Evolutionary conservation across 1,284 basidiomycete genomes (phyloP), one percentile per base, ranked within the genome.

Genomic region (Exsudoporus floridanus): DNA sequence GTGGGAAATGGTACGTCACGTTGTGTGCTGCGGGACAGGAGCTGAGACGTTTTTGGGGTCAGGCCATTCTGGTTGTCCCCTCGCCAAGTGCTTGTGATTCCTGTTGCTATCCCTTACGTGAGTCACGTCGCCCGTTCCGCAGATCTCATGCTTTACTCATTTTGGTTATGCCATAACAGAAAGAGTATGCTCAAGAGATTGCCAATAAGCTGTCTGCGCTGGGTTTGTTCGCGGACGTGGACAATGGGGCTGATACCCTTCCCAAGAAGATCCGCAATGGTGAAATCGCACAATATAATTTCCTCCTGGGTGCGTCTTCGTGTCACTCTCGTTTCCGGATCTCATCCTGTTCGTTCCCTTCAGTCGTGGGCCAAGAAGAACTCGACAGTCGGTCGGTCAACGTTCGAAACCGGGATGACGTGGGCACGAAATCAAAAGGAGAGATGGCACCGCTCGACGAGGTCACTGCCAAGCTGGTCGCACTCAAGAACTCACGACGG

Each of bases 51-150:
- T 25, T 37, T 43, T 23, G 19, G 36, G 31, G 39, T 49, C 50
- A 80, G 89, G 92, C 97, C 97, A 5, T 98, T 99, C 82, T 99
- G 97, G 97, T 69, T 99, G 45, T 94, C 90, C 0, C 97, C 97
- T 13, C 83, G 97, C 42, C 97, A 99, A 74, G 86, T 98, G 25
- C 75, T 97, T 27, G 90, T 99, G 52, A 90, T 99, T 45, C 97
- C 97, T 3, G 94, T 99, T 33, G 94, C 95, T 16, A 83, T 79
- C 13, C 84, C 90, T 30, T 93, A 84, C 63, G 90, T 94, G 62
- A 66, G 90, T 84, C 9, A 3, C 21, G n/a, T 14, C 31, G 6
- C 38, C 56, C 23, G 14, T 45, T 46, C 41, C 35, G 10, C 14
- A 12, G 25, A 7, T 19, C 42, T 46, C 18, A 45, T 28, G 12